phyloP scores from a whole-genome alignment of 176 grass and related monocot genomes.

The barley (Hordeum vulgare) region DNA sequence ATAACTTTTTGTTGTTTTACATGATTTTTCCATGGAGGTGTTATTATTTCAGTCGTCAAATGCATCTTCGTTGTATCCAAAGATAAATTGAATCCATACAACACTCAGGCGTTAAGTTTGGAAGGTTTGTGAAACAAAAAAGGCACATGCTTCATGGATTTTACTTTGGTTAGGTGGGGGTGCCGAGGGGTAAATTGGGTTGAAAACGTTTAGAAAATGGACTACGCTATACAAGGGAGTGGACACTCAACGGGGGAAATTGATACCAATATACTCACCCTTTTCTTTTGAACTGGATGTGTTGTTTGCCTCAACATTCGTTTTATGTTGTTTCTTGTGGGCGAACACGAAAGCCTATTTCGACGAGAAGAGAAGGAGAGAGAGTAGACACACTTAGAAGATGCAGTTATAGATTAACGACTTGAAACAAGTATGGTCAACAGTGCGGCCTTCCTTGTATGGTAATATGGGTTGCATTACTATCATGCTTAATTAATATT shows the following conservation, averaged over 20 bases:
- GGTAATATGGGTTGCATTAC: not conserved
- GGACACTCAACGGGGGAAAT: too few relatives aligned
- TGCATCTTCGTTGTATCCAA: not conserved
- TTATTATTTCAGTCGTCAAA: not conserved
- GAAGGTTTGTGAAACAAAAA: not conserved
- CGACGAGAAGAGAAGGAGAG: too few relatives aligned
- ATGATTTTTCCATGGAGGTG: not conserved
- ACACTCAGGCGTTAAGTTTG: not conserved
- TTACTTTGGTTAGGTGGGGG: not conserved
- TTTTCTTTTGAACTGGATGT: too few relatives aligned
- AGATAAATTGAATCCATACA: not conserved
- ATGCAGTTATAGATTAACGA: too few relatives aligned
- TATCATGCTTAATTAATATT: not conserved
- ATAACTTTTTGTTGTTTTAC: not conserved
- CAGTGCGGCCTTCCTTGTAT: not conserved
- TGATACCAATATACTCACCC: too few relatives aligned
- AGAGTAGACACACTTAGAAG: too few relatives aligned
- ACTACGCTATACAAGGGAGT: too few relatives aligned
- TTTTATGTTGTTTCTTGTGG: too few relatives aligned
- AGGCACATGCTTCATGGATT: not conserved
- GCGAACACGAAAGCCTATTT: too few relatives aligned
- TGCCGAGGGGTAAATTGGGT: too few relatives aligned
- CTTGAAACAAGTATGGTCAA: not conserved
- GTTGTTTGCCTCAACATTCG: too few relatives aligned
- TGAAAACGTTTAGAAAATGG: too few relatives aligned